Percentiles rank a stretch among this genome's conserved stretches.
Conservation (phyloP, 1,139 yeast genomes). For the Starmera stellimalicola region DNA sequence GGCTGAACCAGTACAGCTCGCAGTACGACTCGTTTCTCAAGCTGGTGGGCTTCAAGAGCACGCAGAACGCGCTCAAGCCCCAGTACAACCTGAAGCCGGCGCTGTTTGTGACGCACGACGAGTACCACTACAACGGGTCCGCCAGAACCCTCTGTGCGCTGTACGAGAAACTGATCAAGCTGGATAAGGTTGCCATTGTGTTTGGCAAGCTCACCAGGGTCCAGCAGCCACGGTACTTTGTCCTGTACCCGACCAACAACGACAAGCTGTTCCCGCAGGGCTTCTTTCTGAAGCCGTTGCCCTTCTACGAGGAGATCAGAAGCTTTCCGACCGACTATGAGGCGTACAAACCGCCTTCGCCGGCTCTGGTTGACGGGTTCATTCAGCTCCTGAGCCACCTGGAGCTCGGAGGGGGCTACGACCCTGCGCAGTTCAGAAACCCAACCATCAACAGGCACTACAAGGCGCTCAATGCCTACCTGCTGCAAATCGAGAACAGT, state of each 20-base stretch:
- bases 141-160: conserved; percentile 58
- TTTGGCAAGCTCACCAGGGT: conserved; percentile 55
- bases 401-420: conserved; percentile 36
- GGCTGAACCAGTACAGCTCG: conserved; percentile 27
- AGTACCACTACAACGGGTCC: conserved; percentile 52
- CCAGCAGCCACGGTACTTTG: conserved; percentile 49
- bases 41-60: conserved; percentile 57
- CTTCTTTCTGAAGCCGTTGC: conserved; percentile 48
- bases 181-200: conserved; percentile 51
- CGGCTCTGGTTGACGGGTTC: conserved; percentile 26
- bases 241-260: conserved; percentile 48
- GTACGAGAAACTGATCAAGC: conserved; percentile 46
- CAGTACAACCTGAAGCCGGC: conserved; percentile 47
- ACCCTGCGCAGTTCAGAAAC: conserved; percentile 53
- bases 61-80: conserved; percentile 33
- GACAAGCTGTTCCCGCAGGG: conserved; percentile 42
- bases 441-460: conserved; percentile 65
- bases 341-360: conserved; percentile 12
- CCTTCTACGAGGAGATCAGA: conserved; percentile 58
- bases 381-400: conserved; percentile 32
- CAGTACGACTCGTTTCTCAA: conserved; percentile 35
- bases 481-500: conserved; percentile 50
- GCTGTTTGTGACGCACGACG: conserved; percentile 50
- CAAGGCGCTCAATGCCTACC: conserved; percentile 52
- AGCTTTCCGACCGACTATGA: conserved; percentile 30